Percentiles rank a stretch among this genome's conserved stretches.
These are phyloP conservation scores for Maudiozyma barnettii DNA, from an alignment of 805 yeast species.

Conservation along the genomic window DNA sequence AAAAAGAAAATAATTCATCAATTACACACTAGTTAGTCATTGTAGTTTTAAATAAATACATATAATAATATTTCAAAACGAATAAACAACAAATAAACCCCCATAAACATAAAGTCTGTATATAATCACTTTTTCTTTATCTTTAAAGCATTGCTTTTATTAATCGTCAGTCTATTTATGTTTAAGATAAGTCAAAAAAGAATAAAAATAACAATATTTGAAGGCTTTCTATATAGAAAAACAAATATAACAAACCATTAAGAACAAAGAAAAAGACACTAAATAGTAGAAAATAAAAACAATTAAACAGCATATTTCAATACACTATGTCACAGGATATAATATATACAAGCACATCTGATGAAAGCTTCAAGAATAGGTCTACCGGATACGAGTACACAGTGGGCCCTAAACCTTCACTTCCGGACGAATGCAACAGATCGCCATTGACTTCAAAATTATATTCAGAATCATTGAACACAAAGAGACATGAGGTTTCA, in stretches of 20 bases:
- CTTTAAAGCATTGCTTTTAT: too few relatives aligned
- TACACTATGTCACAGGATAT: conserved; percentile 18
- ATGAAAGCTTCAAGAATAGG: conserved; percentile 4
- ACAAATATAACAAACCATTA: too few relatives aligned
- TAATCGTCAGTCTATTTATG: too few relatives aligned
- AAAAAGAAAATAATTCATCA: background rate
- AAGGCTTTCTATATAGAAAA: too few relatives aligned
- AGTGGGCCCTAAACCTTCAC: conserved; percentile 23
- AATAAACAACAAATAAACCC: background rate
- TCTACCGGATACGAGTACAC: conserved; percentile 24
- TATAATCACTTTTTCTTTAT: too few relatives aligned
- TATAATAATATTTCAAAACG: conserved; percentile 1
- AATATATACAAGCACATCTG: conserved; percentile 20
- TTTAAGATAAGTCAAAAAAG: too few relatives aligned
- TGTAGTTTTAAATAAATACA: conserved; percentile 5
- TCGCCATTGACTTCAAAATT: conserved; percentile 6
- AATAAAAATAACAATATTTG: too few relatives aligned
- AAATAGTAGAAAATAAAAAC: background rate
- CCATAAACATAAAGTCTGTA: too few relatives aligned
- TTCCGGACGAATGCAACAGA: conserved; percentile 15
- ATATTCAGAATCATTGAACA: conserved; percentile 19
- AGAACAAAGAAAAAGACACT: background rate
- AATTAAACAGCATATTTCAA: background rate
- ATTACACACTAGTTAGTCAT: conserved; percentile 3
- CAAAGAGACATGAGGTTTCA: conserved; percentile 42